Evolutionary conservation across 306 rosid species (phyloP).

Genomic region (Sicyos baderoa): DNA sequence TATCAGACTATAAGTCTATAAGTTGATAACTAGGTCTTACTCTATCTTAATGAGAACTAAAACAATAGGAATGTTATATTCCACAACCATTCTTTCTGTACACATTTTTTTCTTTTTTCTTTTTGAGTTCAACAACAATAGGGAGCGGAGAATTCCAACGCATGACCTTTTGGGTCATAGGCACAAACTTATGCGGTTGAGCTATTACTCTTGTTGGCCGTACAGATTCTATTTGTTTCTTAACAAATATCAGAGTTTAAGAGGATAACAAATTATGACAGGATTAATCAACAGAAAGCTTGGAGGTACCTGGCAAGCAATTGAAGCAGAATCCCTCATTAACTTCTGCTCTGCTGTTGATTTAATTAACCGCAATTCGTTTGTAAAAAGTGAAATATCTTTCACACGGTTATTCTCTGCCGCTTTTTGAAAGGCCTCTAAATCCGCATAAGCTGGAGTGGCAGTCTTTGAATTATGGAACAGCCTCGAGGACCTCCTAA

Average conservation of each 20-base stretch:
- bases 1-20: neutral
- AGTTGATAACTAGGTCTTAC: neutral
- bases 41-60: neutral
- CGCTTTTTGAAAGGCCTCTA: conserved; percentile 63
- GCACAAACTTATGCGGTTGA: no score
- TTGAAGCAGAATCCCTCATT: conserved; percentile 84
- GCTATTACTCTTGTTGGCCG: no score
- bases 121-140: no score
- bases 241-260: neutral
- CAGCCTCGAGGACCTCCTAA: conserved; percentile 48
- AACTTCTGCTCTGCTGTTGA: conserved; percentile 81
- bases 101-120: no score
- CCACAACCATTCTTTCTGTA: neutral
- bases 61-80: neutral
- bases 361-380: conserved; percentile 71
- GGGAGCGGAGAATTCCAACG: no score
- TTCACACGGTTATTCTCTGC: conserved; percentile 37
- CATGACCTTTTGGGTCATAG: no score
- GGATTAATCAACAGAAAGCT: neutral
- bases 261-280: neutral
- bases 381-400: conserved; percentile 46
- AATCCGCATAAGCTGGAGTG: conserved; percentile 43
- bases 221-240: neutral
- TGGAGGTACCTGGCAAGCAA: conserved; percentile 81
- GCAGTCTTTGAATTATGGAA: conserved; percentile 75